Evolutionary conservation across 768 basidiomycete species (phyloP).

Genomic region (Trametes villosa): DNA sequence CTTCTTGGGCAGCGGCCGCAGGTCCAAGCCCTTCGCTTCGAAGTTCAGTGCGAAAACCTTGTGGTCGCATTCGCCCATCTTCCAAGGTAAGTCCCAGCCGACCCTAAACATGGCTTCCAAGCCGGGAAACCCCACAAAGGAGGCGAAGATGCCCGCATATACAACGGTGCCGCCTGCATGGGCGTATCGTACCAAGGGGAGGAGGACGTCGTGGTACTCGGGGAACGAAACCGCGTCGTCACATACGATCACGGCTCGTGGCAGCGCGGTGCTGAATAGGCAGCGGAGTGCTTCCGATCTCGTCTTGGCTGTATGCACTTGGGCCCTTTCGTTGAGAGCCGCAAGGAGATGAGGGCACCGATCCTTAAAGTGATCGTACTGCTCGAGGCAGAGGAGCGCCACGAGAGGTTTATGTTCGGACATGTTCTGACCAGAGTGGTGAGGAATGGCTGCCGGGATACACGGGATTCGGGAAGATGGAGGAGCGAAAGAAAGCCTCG

Average conservation of each 20-base stretch:
- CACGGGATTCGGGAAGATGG: too few relatives aligned
- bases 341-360: neutral
- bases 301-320: neutral
- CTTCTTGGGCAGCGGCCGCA: neutral
- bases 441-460: too few relatives aligned
- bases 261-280: neutral
- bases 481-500: too few relatives aligned
- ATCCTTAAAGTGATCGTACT: neutral
- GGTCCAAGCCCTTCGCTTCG: neutral
- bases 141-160: conserved; percentile 42
- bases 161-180: conserved; percentile 43
- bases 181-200: conserved; percentile 42
- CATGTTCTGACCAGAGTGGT: too few relatives aligned
- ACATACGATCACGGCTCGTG: neutral
- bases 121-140: conserved; percentile 28
- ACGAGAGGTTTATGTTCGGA: neutral
- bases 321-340: neutral
- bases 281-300: neutral
- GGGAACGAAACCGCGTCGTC: conserved; percentile 6
- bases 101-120: conserved; percentile 33
- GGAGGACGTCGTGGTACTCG: conserved; percentile 29
- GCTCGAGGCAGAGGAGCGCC: neutral
- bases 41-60: conserved; percentile 40
- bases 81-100: conserved; percentile 43
- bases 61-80: conserved; percentile 41